phyloP scores from a whole-genome alignment of 805 yeast genomes.

The Saccharomycopsis vini region DNA sequence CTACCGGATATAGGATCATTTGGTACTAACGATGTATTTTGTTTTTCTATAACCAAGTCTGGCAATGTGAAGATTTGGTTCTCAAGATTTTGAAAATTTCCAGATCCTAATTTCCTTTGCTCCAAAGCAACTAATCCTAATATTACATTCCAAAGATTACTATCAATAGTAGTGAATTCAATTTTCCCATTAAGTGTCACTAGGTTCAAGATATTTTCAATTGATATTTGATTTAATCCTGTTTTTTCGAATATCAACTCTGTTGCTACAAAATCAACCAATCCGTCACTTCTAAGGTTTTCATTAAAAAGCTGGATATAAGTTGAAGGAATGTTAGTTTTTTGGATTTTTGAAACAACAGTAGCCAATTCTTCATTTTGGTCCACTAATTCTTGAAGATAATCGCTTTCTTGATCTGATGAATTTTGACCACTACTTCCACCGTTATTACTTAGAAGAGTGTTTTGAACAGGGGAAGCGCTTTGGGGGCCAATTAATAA shows the following conservation, averaged over 20 bases:
- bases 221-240: constrained; percentile 17
- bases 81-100: constrained; percentile 36
- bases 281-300: constrained; percentile 9
- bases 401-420: background rate
- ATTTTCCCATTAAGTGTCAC: constrained; percentile 10
- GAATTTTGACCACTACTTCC: background rate
- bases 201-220: constrained; percentile 14
- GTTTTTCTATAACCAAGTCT: constrained; percentile 20
- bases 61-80: constrained; percentile 31
- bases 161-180: constrained; percentile 11
- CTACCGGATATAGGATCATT: background rate
- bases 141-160: constrained; percentile 23
- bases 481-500: too few relatives aligned
- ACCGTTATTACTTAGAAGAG: too few relatives aligned
- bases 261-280: constrained; percentile 8
- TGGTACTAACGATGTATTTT: background rate
- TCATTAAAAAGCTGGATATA: constrained; percentile 8
- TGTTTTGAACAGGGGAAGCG: too few relatives aligned
- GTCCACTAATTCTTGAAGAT: constrained; percentile 9
- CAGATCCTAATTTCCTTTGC: constrained; percentile 33
- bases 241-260: constrained; percentile 12
- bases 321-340: constrained; percentile 2
- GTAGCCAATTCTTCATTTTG: constrained; percentile 14
- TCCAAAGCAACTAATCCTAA: constrained; percentile 36
- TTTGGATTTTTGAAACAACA: constrained; percentile 1